Evolutionary conservation across 495 filamentous ascomycete genomes (phyloP), one percentile per base, ranked within the genome.

Genomic region (Hyaloscypha finlandica): DNA sequence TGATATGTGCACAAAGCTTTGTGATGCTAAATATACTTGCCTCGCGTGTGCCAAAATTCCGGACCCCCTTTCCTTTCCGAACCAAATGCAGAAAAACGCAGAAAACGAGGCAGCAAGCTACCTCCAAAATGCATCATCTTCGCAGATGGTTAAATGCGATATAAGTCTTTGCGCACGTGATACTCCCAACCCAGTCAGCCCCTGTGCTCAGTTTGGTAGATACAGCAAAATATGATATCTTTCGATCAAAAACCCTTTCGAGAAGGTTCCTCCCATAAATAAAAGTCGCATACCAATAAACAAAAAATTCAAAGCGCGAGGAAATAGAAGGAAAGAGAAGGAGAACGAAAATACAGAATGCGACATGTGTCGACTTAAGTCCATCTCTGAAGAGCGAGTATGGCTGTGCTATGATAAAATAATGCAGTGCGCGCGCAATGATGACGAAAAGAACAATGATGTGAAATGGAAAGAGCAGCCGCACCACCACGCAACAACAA

Each of bases 281-380:
- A 48, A 48, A 48, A 37, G 35, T 37, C 35, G 8, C 6, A 6
- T 12, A 8, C 35, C 8, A 37, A 12, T 37, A 37, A 37, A n/a
- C 32, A 39, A 39, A 30, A 29, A 22, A 45, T 25, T 25, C 25
- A 48, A 51, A 22, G 37, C 19, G 37, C 4, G 6, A 29, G 22
- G 3, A 53, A 58, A 42, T 22, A 59, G 32, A 51, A 35, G 59
- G 51, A 20, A 56, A 67, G 35, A 20, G 19, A 20, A 53, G 61
- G 33, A 48, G 55, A 37, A 67, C 1, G 58, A 61, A 22, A 59
- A 60, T 53, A 66, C 64, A 66, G 16, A 58, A 33, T 61, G 58
- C 65, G 65, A 68, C 66, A 14, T 61, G 55, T 64, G 60, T 64
- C 60, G 61, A 53, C 61, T 59, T 59, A 53, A 61, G 37, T 22